These are phyloP conservation scores for Verbena officinalis DNA, from an alignment of 257 asterid genomes.

Conservation along the genomic window DNA sequence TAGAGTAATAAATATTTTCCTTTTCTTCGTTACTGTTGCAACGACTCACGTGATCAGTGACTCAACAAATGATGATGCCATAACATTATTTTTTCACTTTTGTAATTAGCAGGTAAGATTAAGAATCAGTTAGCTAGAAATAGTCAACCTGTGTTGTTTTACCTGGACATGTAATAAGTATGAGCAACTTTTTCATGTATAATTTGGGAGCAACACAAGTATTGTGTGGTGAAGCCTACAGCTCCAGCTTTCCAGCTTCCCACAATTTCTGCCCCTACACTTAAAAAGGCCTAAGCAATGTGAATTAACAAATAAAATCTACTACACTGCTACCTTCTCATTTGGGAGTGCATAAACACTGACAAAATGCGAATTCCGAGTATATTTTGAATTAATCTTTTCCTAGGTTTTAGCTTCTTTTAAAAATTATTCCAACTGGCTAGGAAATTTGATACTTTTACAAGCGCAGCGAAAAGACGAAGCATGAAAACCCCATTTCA, in stretches of 20 bases:
- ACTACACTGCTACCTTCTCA: constrained; percentile 18
- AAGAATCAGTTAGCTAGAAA: constrained; percentile 36
- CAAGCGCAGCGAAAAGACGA: not conserved
- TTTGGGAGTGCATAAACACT: not conserved
- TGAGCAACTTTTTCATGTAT: constrained; percentile 44
- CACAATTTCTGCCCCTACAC: constrained; percentile 14
- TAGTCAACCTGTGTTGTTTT: constrained; percentile 14
- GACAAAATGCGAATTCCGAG: not conserved
- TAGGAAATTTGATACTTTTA: not conserved
- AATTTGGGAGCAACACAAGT: constrained; percentile 49
- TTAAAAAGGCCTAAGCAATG: constrained; percentile 19
- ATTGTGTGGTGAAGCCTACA: constrained; percentile 43
- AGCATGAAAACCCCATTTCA: constrained; percentile 22
- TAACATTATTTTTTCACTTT: not conserved
- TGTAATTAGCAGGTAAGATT: constrained; percentile 22
- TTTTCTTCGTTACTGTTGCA: too few species aligned
- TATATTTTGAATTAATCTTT: not conserved
- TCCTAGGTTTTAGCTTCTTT: constrained; percentile 1
- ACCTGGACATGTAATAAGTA: constrained; percentile 51
- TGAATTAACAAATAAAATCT: constrained; percentile 29
- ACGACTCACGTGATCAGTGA: too few species aligned
- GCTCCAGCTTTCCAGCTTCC: constrained; percentile 28
- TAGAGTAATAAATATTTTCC: too few species aligned
- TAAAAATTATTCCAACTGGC: not conserved
- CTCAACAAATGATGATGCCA: too few species aligned